A percentile compares a stretch with the other conserved stretches of the same genome.
phyloP scores from a whole-genome alignment of 2,329 filamentous ascomycete species.

The Talaromyces piceae region DNA sequence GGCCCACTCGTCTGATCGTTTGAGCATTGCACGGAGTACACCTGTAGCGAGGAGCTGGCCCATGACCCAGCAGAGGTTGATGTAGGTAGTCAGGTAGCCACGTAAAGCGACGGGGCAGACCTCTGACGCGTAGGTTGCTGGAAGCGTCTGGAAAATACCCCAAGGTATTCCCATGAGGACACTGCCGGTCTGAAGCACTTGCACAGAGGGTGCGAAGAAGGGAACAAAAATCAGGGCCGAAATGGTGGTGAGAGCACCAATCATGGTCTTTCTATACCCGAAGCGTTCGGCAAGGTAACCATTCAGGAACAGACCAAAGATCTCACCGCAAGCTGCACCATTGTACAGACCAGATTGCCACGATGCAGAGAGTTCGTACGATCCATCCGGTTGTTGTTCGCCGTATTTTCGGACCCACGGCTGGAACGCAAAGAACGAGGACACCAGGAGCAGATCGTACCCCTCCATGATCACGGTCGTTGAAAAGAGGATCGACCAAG shows the following conservation, averaged over 20 bases:
- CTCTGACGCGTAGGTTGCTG: conserved; percentile 40
- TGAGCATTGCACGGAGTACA: conserved; percentile 44
- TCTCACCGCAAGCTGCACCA: conserved; percentile 37
- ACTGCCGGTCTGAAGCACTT: conserved; percentile 42
- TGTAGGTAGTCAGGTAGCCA: conserved; percentile 40
- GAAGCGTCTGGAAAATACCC: conserved; percentile 45
- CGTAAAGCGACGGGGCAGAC: conserved; percentile 40
- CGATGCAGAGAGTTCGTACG: conserved; percentile 32
- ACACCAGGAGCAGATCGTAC: conserved; percentile 73
- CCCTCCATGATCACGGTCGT: conserved; percentile 88
- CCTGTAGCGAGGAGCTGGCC: conserved; percentile 47
- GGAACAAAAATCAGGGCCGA: conserved; percentile 44
- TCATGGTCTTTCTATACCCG: conserved; percentile 45
- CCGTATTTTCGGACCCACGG: conserved; percentile 37
- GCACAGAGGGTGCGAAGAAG: conserved; percentile 43
- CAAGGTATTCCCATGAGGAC: conserved; percentile 45
- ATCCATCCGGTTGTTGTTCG: conserved; percentile 17
- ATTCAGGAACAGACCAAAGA: conserved; percentile 45
- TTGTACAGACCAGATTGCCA: conserved; percentile 42
- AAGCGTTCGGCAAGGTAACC: conserved; percentile 45
- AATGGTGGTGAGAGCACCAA: conserved; percentile 39
- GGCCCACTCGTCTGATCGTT: conserved; percentile 42
- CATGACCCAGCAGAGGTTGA: conserved; percentile 41
- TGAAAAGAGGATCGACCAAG: conserved; percentile 75
- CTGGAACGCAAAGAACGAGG: conserved; percentile 60